Conservation (phyloP, 2,329 filamentous ascomycete genomes). For the Cephalotrichum gorgonifer region DNA sequence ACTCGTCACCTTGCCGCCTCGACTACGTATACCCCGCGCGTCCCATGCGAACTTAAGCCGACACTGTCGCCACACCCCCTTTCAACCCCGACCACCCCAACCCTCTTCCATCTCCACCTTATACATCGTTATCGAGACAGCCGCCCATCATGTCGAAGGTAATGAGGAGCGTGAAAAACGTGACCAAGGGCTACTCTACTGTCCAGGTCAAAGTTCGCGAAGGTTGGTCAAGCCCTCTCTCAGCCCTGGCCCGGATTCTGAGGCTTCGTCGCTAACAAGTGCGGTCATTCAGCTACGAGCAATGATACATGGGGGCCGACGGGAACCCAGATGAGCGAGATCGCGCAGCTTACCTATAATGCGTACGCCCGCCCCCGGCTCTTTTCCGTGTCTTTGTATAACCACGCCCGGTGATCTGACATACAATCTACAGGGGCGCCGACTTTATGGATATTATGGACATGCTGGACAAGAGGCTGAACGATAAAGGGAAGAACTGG, state of each 20-base stretch:
- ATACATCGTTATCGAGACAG: background rate
- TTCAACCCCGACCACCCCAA: background rate
- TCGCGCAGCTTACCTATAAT: slow-evolving; percentile 95
- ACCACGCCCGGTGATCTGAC: background rate
- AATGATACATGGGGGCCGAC: slow-evolving; percentile 98
- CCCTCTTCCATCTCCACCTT: background rate
- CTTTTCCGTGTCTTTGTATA: background rate
- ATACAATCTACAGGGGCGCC: slow-evolving; percentile 53
- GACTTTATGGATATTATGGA: slow-evolving; percentile 99
- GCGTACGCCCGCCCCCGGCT: slow-evolving; percentile 47
- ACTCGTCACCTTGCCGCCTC: background rate
- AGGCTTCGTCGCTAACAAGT: background rate
- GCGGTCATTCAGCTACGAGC: slow-evolving; percentile 63
- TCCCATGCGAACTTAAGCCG: background rate
- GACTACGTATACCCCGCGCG: background rate
- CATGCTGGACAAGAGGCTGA: slow-evolving; percentile 96
- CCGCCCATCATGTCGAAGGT: slow-evolving; percentile 76
- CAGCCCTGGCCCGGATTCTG: slow-evolving; percentile 17
- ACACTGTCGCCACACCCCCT: background rate
- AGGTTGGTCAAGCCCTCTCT: slow-evolving; percentile 48
- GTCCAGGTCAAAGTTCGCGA: slow-evolving; percentile 98
- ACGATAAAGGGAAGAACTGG: slow-evolving; percentile 99
- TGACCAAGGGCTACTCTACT: slow-evolving; percentile 95
- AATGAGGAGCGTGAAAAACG: slow-evolving; percentile 95
- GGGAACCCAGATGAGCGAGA: slow-evolving; percentile 97